These are phyloP conservation scores for Blastocystis sp. DNA, from an alignment of 352 stramenopile genomes.

Conservation along the genomic window DNA sequence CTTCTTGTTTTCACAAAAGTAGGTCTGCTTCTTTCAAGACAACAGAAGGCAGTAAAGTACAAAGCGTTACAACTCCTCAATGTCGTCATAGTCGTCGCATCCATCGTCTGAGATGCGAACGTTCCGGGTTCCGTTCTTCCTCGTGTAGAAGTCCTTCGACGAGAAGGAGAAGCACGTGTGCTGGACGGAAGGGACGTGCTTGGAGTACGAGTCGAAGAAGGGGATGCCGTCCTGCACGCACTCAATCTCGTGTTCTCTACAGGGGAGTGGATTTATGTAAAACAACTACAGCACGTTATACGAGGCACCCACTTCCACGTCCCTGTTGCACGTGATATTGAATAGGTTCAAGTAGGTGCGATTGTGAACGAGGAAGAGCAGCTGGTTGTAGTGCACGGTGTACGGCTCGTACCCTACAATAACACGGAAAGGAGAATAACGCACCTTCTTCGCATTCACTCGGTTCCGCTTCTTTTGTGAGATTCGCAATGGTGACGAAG, in stretches of 20 bases:
- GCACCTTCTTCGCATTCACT: conserved; percentile 9
- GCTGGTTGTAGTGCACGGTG: not conserved
- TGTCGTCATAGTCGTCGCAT: conserved; percentile 12
- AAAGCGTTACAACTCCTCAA: conserved; percentile 25
- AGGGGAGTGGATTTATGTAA: not conserved
- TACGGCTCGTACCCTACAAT: conserved; percentile 8
- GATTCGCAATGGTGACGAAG: conserved; percentile 53
- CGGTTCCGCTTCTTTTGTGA: not conserved
- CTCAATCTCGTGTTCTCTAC: conserved; percentile 48
- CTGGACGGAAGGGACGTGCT: conserved; percentile 24
- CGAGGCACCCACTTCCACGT: not conserved
- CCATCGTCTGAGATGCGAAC: conserved; percentile 56
- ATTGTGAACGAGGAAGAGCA: conserved; percentile 53
- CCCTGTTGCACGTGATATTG: conserved; percentile 63
- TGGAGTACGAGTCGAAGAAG: conserved; percentile 33
- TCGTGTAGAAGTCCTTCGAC: conserved; percentile 29
- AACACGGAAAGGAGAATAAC: not conserved
- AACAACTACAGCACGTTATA: conserved; percentile 60
- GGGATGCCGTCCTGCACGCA: conserved; percentile 40
- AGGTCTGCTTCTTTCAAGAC: not conserved
- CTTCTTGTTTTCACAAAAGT: not conserved
- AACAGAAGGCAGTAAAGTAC: not conserved
- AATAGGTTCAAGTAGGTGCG: conserved; percentile 33
- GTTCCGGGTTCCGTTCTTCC: conserved; percentile 54
- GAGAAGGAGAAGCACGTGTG: conserved; percentile 28